phyloP scores from a whole-genome alignment of 805 yeast species.

The Schwanniomyces sp. region DNA sequence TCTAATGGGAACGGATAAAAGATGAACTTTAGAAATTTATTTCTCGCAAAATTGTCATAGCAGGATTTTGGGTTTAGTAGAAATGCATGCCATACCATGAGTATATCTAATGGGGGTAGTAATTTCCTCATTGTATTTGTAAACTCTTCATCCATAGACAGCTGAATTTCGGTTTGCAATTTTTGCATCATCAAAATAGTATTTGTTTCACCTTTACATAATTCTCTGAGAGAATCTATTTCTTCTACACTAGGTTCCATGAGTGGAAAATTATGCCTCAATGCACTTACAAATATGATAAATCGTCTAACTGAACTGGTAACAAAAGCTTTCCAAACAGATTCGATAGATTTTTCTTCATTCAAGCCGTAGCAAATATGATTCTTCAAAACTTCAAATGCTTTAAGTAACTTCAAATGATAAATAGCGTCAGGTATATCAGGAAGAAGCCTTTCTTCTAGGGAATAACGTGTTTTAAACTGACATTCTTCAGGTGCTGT shows the following conservation, averaged over 20 bases:
- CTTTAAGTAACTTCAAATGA: conserved; percentile 21
- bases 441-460: neutral
- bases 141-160: too few species aligned
- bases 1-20: too few species aligned
- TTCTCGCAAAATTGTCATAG: conserved; percentile 14
- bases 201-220: too few species aligned
- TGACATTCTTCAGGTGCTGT: too few species aligned
- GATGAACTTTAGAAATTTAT: conserved; percentile 7
- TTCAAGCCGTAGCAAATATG: conserved; percentile 4
- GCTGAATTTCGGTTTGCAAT: too few species aligned
- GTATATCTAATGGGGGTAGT: conserved; percentile 22
- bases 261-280: neutral
- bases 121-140: neutral
- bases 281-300: conserved; percentile 17
- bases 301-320: conserved; percentile 22
- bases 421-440: conserved; percentile 12
- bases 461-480: too few species aligned
- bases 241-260: neutral
- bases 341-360: conserved; percentile 5
- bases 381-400: conserved; percentile 18
- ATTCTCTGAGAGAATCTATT: too few species aligned
- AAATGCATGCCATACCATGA: conserved; percentile 24
- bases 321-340: conserved; percentile 21
- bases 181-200: too few species aligned
- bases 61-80: conserved; percentile 16